phyloP scores from a whole-genome alignment of 2,329 filamentous ascomycete species.

The Cadophora sp. region DNA sequence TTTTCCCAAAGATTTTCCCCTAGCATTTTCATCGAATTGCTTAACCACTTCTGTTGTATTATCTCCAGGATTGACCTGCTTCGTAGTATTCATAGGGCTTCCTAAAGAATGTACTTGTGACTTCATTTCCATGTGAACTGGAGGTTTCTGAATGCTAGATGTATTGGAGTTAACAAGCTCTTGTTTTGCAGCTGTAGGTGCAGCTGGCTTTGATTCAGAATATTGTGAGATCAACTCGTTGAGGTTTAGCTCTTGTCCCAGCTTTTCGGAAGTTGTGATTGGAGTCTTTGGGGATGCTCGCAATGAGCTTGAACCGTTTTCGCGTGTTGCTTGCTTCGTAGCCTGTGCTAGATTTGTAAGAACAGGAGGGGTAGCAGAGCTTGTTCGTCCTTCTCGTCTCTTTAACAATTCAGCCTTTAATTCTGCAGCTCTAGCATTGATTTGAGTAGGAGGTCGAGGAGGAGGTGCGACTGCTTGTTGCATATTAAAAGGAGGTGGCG shows the following conservation, averaged over 20 bases:
- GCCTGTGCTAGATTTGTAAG: background rate
- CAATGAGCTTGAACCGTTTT: slow-evolving; percentile 31
- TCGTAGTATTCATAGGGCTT: slow-evolving; percentile 33
- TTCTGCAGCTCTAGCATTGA: slow-evolving; percentile 42
- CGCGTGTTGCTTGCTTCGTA: slow-evolving; percentile 21
- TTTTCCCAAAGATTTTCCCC: slow-evolving; percentile 23
- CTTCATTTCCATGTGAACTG: slow-evolving; percentile 21
- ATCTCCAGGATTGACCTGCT: slow-evolving; percentile 17
- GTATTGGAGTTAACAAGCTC: slow-evolving; percentile 23
- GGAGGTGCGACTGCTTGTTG: slow-evolving; percentile 24
- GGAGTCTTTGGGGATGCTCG: slow-evolving; percentile 33
- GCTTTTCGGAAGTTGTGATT: slow-evolving; percentile 27
- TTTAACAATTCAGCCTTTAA: slow-evolving; percentile 43
- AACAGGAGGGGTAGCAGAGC: slow-evolving; percentile 36
- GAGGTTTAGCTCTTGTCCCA: slow-evolving; percentile 35
- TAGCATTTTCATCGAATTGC: slow-evolving; percentile 19
- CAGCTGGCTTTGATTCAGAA: slow-evolving; percentile 32
- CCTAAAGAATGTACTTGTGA: slow-evolving; percentile 35
- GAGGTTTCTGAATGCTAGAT: slow-evolving; percentile 20
- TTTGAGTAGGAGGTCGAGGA: slow-evolving; percentile 34
- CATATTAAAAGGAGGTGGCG: slow-evolving; percentile 31
- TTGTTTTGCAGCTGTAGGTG: slow-evolving; percentile 30
- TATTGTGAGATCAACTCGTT: slow-evolving; percentile 41
- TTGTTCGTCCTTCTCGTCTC: slow-evolving; percentile 33
- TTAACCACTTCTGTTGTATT: slow-evolving; percentile 27